These are phyloP conservation scores for Nicotiana tabacum DNA, from an alignment of 257 asterid species.

Conservation along the genomic window DNA sequence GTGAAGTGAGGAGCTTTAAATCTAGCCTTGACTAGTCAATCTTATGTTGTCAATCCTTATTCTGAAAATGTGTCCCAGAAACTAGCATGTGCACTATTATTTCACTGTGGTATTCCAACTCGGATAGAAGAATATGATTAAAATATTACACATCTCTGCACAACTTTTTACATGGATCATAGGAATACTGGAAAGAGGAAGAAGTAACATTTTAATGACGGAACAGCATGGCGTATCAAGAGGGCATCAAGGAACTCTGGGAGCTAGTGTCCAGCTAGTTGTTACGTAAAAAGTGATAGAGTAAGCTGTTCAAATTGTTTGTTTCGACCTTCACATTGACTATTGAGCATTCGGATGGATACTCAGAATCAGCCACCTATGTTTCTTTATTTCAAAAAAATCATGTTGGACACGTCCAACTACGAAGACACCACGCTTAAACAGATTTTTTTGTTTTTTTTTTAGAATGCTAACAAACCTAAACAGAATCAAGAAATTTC, in stretches of 20 bases:
- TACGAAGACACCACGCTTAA: too few species aligned
- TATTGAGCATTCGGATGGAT: neutral
- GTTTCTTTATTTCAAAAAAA: neutral
- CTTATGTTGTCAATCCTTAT: neutral
- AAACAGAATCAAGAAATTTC: neutral
- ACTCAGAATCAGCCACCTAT: neutral
- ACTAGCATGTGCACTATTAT: neutral
- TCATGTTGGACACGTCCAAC: too few species aligned
- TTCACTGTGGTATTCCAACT: neutral
- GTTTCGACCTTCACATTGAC: neutral
- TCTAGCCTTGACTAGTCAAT: neutral
- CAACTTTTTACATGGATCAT: neutral
- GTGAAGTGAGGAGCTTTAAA: neutral
- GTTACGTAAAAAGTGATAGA: neutral
- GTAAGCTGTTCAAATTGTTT: neutral
- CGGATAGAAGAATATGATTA: neutral
- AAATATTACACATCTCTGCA: neutral
- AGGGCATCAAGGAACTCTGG: neutral
- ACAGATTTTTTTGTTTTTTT: too few species aligned
- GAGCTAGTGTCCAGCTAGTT: neutral
- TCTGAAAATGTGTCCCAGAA: neutral
- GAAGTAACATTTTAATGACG: neutral
- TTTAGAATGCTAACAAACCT: too few species aligned
- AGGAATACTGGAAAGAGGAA: neutral
- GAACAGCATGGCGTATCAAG: neutral